phyloP scores from a whole-genome alignment of 83 land plant genomes.

The Diphasiastrum complanatum region DNA sequence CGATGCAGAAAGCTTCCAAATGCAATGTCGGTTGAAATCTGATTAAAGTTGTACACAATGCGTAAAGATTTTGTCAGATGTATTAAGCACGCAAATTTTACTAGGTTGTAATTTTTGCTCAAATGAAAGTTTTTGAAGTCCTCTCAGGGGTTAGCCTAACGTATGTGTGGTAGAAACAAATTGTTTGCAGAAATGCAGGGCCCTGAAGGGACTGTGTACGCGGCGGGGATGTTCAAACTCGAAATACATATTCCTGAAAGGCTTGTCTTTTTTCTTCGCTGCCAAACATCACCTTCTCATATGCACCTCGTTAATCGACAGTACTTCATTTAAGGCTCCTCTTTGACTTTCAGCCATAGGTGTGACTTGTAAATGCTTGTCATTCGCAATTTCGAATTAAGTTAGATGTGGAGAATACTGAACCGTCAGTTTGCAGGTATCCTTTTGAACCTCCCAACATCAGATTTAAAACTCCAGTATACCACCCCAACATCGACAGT shows the following conservation, averaged over 20 bases:
- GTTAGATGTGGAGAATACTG: not conserved
- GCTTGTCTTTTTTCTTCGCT: slow-evolving; percentile 20
- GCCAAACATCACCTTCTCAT: not conserved
- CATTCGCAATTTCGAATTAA: not conserved
- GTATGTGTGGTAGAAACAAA: not conserved
- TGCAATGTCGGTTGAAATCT: too few species aligned
- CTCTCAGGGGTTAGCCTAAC: not conserved
- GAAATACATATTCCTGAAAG: slow-evolving; percentile 82
- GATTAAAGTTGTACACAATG: too few species aligned
- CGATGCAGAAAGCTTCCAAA: too few species aligned
- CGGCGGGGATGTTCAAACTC: slow-evolving; percentile 61
- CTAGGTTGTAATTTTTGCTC: not conserved
- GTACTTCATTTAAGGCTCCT: not conserved
- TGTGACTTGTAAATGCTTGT: not conserved
- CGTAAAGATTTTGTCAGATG: too few species aligned
- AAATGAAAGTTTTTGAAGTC: not conserved
- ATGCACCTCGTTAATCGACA: slow-evolving; percentile 1
- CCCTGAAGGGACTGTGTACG: slow-evolving; percentile 79
- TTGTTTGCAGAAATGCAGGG: slow-evolving; percentile 57
- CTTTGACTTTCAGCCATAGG: not conserved
- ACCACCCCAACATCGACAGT: slow-evolving; percentile 89
- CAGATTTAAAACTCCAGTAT: slow-evolving; percentile 75
- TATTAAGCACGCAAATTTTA: too few species aligned
- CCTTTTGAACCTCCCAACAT: slow-evolving; percentile 89
- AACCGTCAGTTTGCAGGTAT: slow-evolving; percentile 45